Evolutionary conservation across 495 filamentous ascomycete genomes (phyloP).

Genomic region (Cetradonia linearis): DNA sequence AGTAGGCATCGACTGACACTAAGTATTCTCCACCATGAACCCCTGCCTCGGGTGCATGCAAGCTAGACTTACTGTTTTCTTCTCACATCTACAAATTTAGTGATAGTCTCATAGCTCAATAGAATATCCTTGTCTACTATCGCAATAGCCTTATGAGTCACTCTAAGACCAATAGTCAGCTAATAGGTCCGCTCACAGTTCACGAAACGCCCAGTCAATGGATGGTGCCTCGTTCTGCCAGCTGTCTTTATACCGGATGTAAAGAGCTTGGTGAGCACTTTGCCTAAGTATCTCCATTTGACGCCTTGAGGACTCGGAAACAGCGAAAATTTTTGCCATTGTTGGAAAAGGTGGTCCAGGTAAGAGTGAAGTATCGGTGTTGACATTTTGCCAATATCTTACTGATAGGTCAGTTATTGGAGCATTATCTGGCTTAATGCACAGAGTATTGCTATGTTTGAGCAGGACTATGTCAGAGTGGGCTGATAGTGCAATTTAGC

Average conservation of each 20-base stretch:
- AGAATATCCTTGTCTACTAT: neutral
- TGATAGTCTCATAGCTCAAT: neutral
- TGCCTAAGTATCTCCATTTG: neutral
- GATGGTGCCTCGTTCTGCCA: conserved; percentile 12
- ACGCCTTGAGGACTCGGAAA: neutral
- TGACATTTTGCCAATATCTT: neutral
- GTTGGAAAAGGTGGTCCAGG: conserved; percentile 32
- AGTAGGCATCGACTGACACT: neutral
- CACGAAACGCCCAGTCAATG: neutral
- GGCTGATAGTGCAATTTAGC: conserved; percentile 16
- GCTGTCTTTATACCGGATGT: conserved; percentile 11
- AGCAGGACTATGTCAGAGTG: conserved; percentile 25
- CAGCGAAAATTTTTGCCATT: conserved; percentile 27
- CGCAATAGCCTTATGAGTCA: neutral
- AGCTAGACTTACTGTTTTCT: neutral
- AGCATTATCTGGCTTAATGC: conserved; percentile 39
- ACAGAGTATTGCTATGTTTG: conserved; percentile 25
- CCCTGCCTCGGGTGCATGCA: neutral
- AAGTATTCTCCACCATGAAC: neutral
- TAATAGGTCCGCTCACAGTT: conserved; percentile 1
- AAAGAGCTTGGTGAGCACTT: conserved; percentile 4
- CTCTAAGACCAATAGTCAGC: neutral
- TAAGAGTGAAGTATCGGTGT: conserved; percentile 32
- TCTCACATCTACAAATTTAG: neutral
- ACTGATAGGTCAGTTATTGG: conserved; percentile 30